Base-by-base conservation (phyloP, 148 eudicot species). In the Simmondsia chinensis region DNA sequence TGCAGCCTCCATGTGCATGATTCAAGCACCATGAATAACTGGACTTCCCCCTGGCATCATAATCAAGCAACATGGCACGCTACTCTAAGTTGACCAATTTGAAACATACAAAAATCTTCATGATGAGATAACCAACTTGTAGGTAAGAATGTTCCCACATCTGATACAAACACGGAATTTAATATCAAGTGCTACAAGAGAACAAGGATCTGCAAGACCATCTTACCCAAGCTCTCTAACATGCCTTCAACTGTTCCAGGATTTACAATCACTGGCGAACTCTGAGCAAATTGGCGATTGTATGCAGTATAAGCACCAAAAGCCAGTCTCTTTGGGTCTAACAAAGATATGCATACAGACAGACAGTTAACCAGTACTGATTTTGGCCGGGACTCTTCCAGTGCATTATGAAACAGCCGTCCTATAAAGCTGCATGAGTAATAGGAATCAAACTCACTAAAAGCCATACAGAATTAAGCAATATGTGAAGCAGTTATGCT, bases 351-450 rank as follows among this genome's bases (percentile, higher is more conserved):
- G 68, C 94, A 91, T 15, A 91, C 83, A 40, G 89, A 69, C 66
- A 91, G 77, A 14, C 80, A 74, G 54, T 82, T 70, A 40, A 91
- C 88, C 72, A 85, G 70, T 48, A 85, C 99, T 61, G 99, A 91
- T 50, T 70, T 74, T 20, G 99, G 95, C 16, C 95, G 80, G 9
- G 86, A 82, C 33, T 79, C 83, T 63, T 91, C 94, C 68, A 91
- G 54, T 57, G 95, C 99, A 66, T 82, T 87, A 44, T 65, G 70
- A 52, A 85, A 86, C 33, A 91, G 68, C 50, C 89, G 79, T 60
- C 71, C 99, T 27, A 86, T 63, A 45, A 91, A 83, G 67, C 99
- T 91, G 79, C 39, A 59, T 16, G 43, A 23, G 20, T 8, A 24
- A 29, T 39, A 47, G 46, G 40, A 36, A 20, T 42, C 20, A 50